Percentiles rank a stretch among this genome's conserved stretches.
Conservation (phyloP, 2,329 filamentous ascomycete genomes). For the Alternaria burnsii region DNA sequence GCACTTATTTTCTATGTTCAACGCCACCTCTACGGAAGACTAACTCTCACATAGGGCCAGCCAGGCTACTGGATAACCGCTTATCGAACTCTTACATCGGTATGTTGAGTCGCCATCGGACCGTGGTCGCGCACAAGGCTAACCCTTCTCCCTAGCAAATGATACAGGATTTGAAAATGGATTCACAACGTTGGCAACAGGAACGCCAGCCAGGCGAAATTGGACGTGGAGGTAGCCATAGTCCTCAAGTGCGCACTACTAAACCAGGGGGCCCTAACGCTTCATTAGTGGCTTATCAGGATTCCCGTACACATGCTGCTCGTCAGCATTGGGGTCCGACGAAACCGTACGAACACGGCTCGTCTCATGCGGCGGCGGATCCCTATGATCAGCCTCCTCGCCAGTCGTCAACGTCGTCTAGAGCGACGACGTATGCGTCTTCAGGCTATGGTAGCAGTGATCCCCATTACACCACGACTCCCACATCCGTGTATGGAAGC, state of each 20-base stretch:
- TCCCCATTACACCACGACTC: slow-evolving; percentile 46
- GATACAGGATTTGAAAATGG: slow-evolving; percentile 59
- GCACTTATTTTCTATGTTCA: slow-evolving; percentile 25
- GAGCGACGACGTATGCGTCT: slow-evolving; percentile 26
- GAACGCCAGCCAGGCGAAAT: slow-evolving; percentile 45
- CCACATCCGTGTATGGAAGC: slow-evolving; percentile 37
- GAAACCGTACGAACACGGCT: slow-evolving; percentile 35
- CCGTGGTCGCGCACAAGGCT: slow-evolving; percentile 19
- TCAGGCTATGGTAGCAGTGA: slow-evolving; percentile 36
- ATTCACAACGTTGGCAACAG: slow-evolving; percentile 57
- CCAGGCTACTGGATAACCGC: slow-evolving; percentile 62
- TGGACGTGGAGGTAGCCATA: slow-evolving; percentile 58
- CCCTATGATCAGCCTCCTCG: slow-evolving; percentile 25
- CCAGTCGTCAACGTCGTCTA: slow-evolving; percentile 20
- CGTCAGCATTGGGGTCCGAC: slow-evolving; percentile 53
- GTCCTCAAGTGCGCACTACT: slow-evolving; percentile 50
- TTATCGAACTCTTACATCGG: slow-evolving; percentile 60
- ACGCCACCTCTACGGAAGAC: slow-evolving; percentile 23
- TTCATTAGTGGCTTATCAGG: slow-evolving; percentile 55
- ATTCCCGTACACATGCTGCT: slow-evolving; percentile 54
- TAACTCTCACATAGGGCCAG: slow-evolving; percentile 46
- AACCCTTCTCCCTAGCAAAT: slow-evolving; percentile 51
- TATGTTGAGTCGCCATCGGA: slow-evolving; percentile 39
- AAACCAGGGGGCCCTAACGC: slow-evolving; percentile 57
- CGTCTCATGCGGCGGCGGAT: slow-evolving; percentile 24